Conservation (phyloP, 2,329 filamentous ascomycete species). For the Sclerotinia nivalis region DNA sequence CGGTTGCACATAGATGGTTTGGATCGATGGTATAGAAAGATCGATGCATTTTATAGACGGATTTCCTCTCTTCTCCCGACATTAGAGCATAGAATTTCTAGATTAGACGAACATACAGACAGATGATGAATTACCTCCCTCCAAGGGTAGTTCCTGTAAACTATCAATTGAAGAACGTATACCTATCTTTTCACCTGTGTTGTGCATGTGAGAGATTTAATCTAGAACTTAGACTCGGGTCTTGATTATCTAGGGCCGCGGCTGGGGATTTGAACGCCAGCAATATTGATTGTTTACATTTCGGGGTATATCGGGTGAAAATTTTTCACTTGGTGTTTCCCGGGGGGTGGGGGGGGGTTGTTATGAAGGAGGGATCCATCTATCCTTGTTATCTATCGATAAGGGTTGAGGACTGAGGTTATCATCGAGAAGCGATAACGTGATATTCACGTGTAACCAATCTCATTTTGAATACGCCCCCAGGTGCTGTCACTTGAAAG, state of each 20-base stretch:
- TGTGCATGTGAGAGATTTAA: background rate
- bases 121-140: slow-evolving; percentile 14
- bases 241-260: slow-evolving; percentile 6
- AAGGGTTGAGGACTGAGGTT: background rate
- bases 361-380: background rate
- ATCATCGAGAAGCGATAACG: background rate
- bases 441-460: background rate
- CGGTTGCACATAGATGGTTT: slow-evolving; percentile 35
- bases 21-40: slow-evolving; percentile 5
- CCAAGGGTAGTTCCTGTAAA: slow-evolving; percentile 16
- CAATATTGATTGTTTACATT: background rate
- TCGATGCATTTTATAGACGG: slow-evolving; percentile 9
- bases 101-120: slow-evolving; percentile 20
- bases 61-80: slow-evolving; percentile 5
- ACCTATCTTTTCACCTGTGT: background rate
- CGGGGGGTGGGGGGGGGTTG: background rate
- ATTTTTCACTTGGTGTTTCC: slow-evolving; percentile 8
- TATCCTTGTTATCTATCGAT: slow-evolving; percentile 10
- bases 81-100: slow-evolving; percentile 22
- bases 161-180: slow-evolving; percentile 17
- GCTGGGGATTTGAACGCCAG: background rate
- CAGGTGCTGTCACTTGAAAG: no score
- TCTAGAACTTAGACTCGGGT: background rate
- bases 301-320: slow-evolving; percentile 16
- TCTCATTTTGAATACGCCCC: no score